Base-by-base conservation (phyloP, 768 basidiomycete genomes). In the Vararia minispora region DNA sequence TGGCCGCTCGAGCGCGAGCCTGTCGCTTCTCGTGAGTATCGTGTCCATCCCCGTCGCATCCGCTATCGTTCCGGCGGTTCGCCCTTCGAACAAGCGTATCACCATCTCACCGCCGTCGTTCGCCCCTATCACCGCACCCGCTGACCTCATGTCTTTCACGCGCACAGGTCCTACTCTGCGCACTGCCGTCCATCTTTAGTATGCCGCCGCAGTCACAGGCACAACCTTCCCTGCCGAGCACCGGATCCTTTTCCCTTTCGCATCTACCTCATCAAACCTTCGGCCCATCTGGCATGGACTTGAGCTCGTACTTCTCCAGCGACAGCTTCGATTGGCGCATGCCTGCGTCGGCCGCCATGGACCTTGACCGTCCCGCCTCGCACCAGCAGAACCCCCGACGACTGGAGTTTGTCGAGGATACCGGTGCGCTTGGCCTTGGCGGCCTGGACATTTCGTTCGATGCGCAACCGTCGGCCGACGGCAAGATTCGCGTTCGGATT, bases 391-490 rank as follows among this genome's bases (percentile, higher is more conserved):
- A 36, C 38, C 37, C 36, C 23, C 66, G 63, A 36, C 74, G 71
- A 49, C 71, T 74, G 24, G 76, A 76, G 50, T 76, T 81, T 47
- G 59, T 67, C n/a, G 68, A 69, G 37, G 57, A 68, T 17, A 72
- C 76, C 40, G 42, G 52, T 64, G 66, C 63, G 29, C 63, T 66
- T 28, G 66, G 62, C 28, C 65, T 80, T 29, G 69, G 68, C 39
- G 73, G 69, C 29, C 60, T 86, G 37, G 72, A 79, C 47, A 76
- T 87, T 53, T 79, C 79, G 28, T 82, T 87, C 49, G 83, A 86
- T 47, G 61, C 79, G 32, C 67, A 64, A 28, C 63, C 76, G 23
- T 64, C 68, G 34, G 70, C 78, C 46, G 72, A 79, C 51, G 78
- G 81, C 41, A 79, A 74, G 59, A 78, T 83, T 48, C 76, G 76